These are phyloP conservation scores for Pharnaceum exiguum DNA, from an alignment of 148 eudicot genomes.

Conservation along the genomic window DNA sequence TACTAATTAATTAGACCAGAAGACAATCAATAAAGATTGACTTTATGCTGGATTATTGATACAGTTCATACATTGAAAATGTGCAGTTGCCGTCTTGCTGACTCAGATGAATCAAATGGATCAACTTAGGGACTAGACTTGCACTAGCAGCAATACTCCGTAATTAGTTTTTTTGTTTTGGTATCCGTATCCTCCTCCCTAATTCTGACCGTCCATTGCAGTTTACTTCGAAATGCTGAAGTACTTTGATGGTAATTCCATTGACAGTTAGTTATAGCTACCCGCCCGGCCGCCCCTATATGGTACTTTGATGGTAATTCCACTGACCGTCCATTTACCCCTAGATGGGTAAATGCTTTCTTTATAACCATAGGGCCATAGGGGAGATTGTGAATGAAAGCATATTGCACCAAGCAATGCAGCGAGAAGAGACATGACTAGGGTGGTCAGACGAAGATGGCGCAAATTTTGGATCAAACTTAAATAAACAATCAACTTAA, in stretches of 20 bases:
- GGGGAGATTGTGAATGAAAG: background rate
- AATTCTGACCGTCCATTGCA: too few species aligned
- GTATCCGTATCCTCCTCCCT: too few species aligned
- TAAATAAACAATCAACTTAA: background rate
- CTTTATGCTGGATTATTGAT: background rate
- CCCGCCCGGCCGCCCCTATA: too few species aligned
- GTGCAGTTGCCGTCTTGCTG: constrained; percentile 3
- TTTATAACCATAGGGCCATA: too few species aligned
- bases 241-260: too few species aligned
- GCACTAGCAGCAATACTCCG: background rate
- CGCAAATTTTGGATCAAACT: constrained; percentile 25
- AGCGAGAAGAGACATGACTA: constrained; percentile 4
- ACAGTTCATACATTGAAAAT: constrained; percentile 2
- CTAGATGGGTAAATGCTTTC: too few species aligned
- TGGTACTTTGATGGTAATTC: too few species aligned
- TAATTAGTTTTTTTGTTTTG: too few species aligned
- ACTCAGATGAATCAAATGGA: constrained; percentile 3
- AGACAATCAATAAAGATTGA: constrained; percentile 18
- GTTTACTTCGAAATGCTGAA: too few species aligned
- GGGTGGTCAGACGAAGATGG: constrained; percentile 19
- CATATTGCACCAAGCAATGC: background rate
- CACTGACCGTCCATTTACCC: too few species aligned
- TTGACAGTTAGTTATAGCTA: too few species aligned
- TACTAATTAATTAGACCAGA: background rate
- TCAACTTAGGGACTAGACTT: constrained; percentile 12